Conservation (phyloP, 768 basidiomycete genomes). For the Pleurotus sapidus region DNA sequence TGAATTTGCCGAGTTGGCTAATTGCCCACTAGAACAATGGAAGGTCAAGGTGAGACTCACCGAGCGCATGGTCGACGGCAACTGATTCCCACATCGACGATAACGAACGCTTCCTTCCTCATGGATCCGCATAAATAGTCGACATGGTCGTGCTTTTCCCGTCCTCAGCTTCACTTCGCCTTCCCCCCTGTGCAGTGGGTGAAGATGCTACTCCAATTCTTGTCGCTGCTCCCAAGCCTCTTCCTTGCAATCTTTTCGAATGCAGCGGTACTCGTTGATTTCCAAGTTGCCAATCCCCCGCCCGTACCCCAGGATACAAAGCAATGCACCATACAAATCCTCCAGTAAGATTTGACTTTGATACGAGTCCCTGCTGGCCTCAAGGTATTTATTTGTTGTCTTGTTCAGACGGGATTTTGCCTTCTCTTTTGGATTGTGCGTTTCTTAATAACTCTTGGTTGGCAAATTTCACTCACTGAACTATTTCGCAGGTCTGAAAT, state of each 20-base stretch:
- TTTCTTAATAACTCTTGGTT: conserved; percentile 1
- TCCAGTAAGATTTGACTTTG: conserved; percentile 51
- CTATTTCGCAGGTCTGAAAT: conserved; percentile 50
- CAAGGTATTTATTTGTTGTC: conserved; percentile 1
- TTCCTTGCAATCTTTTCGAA: conserved; percentile 4
- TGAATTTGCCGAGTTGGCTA: too few relatives aligned
- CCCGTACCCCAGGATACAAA: conserved; percentile 58
- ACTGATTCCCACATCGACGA: conserved; percentile 2
- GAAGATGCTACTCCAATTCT: background rate
- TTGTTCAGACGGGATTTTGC: conserved; percentile 63
- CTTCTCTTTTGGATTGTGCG: conserved; percentile 66
- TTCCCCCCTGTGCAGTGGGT: background rate
- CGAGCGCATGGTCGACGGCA: background rate
- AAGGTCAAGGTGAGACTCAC: background rate
- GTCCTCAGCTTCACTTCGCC: background rate
- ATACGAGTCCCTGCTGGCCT: background rate
- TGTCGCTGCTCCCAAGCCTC: background rate
- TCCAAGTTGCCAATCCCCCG: conserved; percentile 75
- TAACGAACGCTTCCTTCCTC: background rate
- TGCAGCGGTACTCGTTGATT: conserved; percentile 52
- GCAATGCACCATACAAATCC: conserved; percentile 61
- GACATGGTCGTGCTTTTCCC: background rate
- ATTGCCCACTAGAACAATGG: background rate
- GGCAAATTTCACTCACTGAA: background rate
- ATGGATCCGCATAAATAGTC: conserved; percentile 1